These are phyloP conservation scores for Fusarium tuaranense DNA, from an alignment of 2,329 filamentous ascomycete genomes.

Conservation along the genomic window DNA sequence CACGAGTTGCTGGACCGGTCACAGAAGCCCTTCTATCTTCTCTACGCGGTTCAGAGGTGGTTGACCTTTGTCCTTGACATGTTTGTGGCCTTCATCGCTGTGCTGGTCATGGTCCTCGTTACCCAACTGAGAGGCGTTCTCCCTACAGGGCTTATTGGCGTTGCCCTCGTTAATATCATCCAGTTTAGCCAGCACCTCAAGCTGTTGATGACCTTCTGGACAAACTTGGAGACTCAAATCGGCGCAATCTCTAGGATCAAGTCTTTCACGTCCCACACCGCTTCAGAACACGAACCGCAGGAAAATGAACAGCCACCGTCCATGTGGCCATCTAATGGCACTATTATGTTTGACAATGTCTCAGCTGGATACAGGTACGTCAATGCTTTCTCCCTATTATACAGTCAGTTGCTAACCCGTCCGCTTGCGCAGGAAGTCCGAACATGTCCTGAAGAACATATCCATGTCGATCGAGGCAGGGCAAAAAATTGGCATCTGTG, in stretches of 20 bases:
- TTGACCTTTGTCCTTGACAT: constrained; percentile 41
- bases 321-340: constrained; percentile 86
- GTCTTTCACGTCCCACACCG: constrained; percentile 28
- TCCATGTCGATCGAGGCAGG: constrained; percentile 23
- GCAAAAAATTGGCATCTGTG: constrained; percentile 35
- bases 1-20: constrained; percentile 54
- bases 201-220: constrained; percentile 48
- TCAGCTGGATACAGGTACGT: constrained; percentile 29
- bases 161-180: constrained; percentile 45
- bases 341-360: constrained; percentile 78
- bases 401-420: neutral
- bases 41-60: constrained; percentile 45
- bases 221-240: constrained; percentile 44
- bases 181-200: constrained; percentile 46
- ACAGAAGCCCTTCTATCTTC: constrained; percentile 61
- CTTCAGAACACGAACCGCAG: constrained; percentile 26
- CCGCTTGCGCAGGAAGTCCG: neutral
- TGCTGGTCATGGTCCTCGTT: constrained; percentile 31
- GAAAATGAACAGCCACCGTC: constrained; percentile 61
- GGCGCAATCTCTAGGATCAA: constrained; percentile 43
- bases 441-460: constrained; percentile 18
- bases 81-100: constrained; percentile 35
- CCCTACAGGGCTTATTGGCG: constrained; percentile 33
- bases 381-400: accelerated
- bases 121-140: constrained; percentile 28